Evolutionary conservation across 1,139 yeast genomes (phyloP).

Genomic region (Debaryomycetaceae sp.): DNA sequence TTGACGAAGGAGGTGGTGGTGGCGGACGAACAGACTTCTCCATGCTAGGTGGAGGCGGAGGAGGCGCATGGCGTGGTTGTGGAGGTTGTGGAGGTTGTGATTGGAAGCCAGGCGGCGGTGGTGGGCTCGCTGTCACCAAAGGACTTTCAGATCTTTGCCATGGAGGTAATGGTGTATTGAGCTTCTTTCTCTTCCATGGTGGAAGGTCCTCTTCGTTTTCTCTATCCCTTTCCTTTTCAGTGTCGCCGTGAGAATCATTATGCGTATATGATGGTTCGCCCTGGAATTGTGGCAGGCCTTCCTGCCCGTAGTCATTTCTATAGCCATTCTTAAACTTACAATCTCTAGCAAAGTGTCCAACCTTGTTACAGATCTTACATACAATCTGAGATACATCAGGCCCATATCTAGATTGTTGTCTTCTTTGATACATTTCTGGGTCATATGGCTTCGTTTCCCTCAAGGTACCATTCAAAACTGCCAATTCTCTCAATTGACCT

Average conservation of each 20-base stretch:
- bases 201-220: conserved; percentile 8
- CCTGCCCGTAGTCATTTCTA: conserved; percentile 2
- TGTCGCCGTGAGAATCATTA: conserved; percentile 7
- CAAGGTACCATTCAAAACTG: conserved; percentile 89
- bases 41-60: conserved; percentile 14
- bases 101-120: background rate
- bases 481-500: conserved; percentile 87
- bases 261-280: background rate
- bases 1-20: conserved; percentile 13
- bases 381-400: conserved; percentile 56
- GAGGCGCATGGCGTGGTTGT: conserved; percentile 1
- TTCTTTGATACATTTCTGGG: conserved; percentile 52
- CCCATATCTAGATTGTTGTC: conserved; percentile 33
- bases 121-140: background rate
- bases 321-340: conserved; percentile 43
- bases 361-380: conserved; percentile 75
- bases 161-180: conserved; percentile 16
- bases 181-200: conserved; percentile 13
- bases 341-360: conserved; percentile 88
- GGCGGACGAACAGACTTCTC: conserved; percentile 15
- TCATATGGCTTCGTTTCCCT: conserved; percentile 73
- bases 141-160: conserved; percentile 10
- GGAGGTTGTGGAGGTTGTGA: conserved; percentile 4
- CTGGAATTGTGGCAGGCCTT: background rate
- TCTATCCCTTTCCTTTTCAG: conserved; percentile 11